Base-by-base conservation (phyloP, 2,329 filamentous ascomycete species). In the Pezicula radicicola region DNA sequence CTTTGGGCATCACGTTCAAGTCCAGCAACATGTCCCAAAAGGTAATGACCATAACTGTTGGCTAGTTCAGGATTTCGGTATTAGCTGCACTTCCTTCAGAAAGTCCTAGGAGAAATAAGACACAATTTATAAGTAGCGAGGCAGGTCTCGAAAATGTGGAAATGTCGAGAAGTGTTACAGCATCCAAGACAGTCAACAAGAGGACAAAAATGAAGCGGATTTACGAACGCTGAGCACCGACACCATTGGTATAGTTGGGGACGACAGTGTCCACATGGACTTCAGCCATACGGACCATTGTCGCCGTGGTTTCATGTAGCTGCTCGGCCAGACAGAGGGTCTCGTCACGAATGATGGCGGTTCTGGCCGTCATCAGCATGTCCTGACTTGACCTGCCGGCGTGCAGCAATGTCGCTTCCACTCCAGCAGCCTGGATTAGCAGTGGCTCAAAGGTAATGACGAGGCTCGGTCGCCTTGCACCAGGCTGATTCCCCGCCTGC, bases 241-340 rank as follows among this genome's bases (percentile, higher is more conserved):
- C 48, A 37, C 48, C 48, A 25, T 50, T 43, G n/a, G 48, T 50
- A 19, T 50, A 50, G 13, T 43, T 44, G 39, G 48, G 48, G 18
- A 50, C 30, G 41, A 50, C 35, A 6, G 48, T 50, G n/a, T 16
- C 30, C 18, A 37, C 27, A 30, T 50, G 48, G 15, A 45, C 33
- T 36, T 50, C 48, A 33, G 48, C 48, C 41, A 50, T 19, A 19
- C 25, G 40, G 8, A 50, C 25, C 41, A 45, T 19, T 16, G 25
- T 36, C n/a, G 18, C 48, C n/a, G 40, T 44, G n/a, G 27, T 50
- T 37, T 43, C 35, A 15, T 30, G 41, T 37, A 36, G 48, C 48
- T 45, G 41, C 30, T 43, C 42, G n/a, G 41, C 39, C 30, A 45
- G n/a, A 35, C 18, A 5, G 12, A 47, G 28, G 4, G 45, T 47